Base-by-base conservation (phyloP, 306 rosid genomes). In the Lathyrus aphaca region DNA sequence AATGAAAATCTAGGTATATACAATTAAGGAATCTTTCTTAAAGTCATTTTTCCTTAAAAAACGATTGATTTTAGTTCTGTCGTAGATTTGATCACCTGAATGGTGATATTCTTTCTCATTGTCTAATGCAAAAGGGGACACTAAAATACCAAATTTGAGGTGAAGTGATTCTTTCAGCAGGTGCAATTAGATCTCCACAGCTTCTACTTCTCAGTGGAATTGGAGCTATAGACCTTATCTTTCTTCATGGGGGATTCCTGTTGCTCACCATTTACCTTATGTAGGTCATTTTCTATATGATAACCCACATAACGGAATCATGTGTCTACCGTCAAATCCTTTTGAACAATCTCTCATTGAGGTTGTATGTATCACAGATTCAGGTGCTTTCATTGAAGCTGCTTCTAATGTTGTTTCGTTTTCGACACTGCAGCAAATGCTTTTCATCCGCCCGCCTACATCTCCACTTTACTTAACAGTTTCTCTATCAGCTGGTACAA, bases 141-240 rank as follows among this genome's bases (percentile, higher is more conserved):
- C n/a, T n/a, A n/a, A n/a, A n/a, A 23, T 23, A 23, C 27, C 3
- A 23, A 23, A 23, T 23, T 23, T 3, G 73, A 0, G 99, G 99
- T 0, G 99, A 91, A 73, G 92, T 94, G 0, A 69, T 94, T 6
- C 66, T 94, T 18, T 74, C 92, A 0, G 95, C 97, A 0, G 97
- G 99, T 1, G 90, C 99, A 8, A 84, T 94, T 10, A 97, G 99
- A 15, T 87, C 82, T 55, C 99, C 99, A n/a, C 96, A 94, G 76
- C 84, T 94, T 32, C 87, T 94, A 17, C 80, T 88, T 11, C 74
- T 94, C 0, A 90, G 97, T 45, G 99, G 99, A 19, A 83, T 94
- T 6, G 99, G 97, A 16, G 86, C 96, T 0, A 23, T 23, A 64
- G 95, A 25, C 81, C 85, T 1, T 87, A 94, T 66, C 86, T 94